Percentiles rank a stretch among this genome's conserved stretches.
Evolutionary conservation across 2,329 filamentous ascomycete species (phyloP).

Genomic region (Ilyonectria mors-panacis): DNA sequence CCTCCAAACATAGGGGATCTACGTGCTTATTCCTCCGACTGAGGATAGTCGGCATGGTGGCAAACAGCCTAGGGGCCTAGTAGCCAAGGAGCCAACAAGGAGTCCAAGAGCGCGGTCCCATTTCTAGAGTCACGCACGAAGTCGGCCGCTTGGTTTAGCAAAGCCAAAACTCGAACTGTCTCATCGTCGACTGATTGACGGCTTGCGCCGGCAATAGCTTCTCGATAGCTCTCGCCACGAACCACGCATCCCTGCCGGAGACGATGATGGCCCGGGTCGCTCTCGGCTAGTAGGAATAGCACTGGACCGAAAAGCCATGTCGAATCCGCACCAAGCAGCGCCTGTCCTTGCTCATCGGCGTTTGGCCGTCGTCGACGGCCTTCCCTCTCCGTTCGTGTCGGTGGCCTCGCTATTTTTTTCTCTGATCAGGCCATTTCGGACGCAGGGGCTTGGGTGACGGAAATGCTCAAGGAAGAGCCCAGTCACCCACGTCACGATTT

Average conservation of each 20-base stretch:
- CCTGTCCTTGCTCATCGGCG: conserved; percentile 18
- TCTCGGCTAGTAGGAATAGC: conserved; percentile 3
- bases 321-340: conserved; percentile 1
- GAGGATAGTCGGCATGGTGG: not conserved
- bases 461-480: conserved; percentile 11
- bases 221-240: conserved; percentile 21
- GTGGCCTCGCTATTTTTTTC: conserved; percentile 1
- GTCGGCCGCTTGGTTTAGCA: not conserved
- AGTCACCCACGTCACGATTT: conserved; percentile 18
- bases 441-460: conserved; percentile 15
- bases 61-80: not conserved
- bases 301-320: conserved; percentile 3
- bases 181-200: conserved; percentile 13
- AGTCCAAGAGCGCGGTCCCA: conserved; percentile 7
- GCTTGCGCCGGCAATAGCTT: conserved; percentile 28
- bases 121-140: conserved; percentile 6
- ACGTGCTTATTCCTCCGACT: conserved; percentile 36
- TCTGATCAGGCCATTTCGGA: conserved; percentile 27
- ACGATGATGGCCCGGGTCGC: conserved; percentile 13
- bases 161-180: conserved; percentile 19
- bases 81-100: not conserved
- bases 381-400: conserved; percentile 21
- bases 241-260: conserved; percentile 25
- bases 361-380: conserved; percentile 21
- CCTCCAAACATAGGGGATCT: conserved; percentile 41